phyloP scores from a whole-genome alignment of 441 rosid genomes.

The Populus trichocarpa region DNA sequence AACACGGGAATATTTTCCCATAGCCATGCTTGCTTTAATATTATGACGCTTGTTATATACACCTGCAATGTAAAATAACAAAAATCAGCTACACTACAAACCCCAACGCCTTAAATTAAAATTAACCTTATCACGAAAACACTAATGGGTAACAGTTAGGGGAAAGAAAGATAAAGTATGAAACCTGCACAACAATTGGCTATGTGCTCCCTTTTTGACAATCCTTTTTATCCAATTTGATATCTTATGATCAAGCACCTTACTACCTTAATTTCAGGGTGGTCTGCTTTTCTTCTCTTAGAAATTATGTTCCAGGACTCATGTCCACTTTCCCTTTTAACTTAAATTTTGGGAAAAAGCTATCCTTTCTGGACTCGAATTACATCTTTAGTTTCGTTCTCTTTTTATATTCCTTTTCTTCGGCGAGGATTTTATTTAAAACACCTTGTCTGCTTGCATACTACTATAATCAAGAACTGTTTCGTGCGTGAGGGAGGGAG shows the following conservation, averaged over 20 bases:
- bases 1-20: constrained; percentile 63
- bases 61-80: constrained; percentile 29
- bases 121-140: not conserved
- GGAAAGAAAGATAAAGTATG: not conserved
- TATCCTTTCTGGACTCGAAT: no score
- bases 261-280: not conserved
- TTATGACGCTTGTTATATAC: constrained; percentile 4
- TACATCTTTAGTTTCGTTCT: not conserved
- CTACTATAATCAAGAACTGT: not conserved
- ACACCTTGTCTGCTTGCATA: not conserved
- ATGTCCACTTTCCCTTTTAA: not conserved
- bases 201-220: not conserved
- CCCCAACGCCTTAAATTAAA: not conserved
- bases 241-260: not conserved
- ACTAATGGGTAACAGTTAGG: not conserved
- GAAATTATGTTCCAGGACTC: not conserved
- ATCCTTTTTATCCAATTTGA: not conserved
- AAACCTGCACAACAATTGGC: not conserved
- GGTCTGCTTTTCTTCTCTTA: not conserved
- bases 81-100: not conserved
- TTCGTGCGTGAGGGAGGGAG: not conserved
- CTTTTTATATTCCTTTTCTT: not conserved
- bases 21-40: constrained; percentile 46
- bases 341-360: not conserved
- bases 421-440: not conserved